Percentiles rank a stretch among this genome's conserved stretches.
phyloP scores from a whole-genome alignment of 1,284 basidiomycete species.

The Puccinia sorghi region DNA sequence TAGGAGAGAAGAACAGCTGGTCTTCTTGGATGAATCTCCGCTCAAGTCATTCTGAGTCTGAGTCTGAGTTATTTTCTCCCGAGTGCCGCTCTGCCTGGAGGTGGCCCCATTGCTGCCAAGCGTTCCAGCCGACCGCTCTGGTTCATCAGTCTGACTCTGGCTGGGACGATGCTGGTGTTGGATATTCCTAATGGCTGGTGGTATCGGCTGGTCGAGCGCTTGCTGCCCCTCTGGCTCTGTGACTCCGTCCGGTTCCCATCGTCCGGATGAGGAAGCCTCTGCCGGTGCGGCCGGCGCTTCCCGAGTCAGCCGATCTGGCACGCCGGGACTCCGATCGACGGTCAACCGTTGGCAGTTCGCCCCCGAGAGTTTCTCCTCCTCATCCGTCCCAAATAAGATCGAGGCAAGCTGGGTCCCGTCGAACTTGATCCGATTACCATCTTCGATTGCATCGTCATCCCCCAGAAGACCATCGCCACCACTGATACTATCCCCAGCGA shows the following conservation, averaged over 20 bases:
- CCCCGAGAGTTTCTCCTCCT: neutral
- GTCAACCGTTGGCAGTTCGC: neutral
- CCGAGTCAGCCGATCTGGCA: slow-evolving; percentile 6
- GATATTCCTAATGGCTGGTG: slow-evolving; percentile 1
- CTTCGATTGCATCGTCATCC: neutral
- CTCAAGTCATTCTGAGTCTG: slow-evolving; percentile 2
- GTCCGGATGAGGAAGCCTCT: neutral
- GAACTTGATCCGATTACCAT: slow-evolving; percentile 9
- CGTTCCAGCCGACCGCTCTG: neutral
- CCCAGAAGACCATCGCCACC: neutral
- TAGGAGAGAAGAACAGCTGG: neutral
- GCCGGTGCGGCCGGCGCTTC: slow-evolving; percentile 3
- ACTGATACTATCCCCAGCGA: slow-evolving; percentile 12
- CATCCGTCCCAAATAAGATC: slow-evolving; percentile 23
- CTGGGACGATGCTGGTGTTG: neutral
- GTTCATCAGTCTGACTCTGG: neutral
- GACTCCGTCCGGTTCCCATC: neutral
- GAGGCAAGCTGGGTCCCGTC: slow-evolving; percentile 32
- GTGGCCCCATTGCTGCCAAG: neutral
- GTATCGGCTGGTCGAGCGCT: neutral
- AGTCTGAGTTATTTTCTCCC: slow-evolving; percentile 22
- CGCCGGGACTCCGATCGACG: neutral
- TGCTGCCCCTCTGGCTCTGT: neutral
- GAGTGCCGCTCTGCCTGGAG: neutral
- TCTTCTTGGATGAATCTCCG: slow-evolving; percentile 14